A percentile compares a stretch with the other conserved stretches of the same genome.
phyloP scores from a whole-genome alignment of 495 filamentous ascomycete species.

The Aspergillus bridgeri region DNA sequence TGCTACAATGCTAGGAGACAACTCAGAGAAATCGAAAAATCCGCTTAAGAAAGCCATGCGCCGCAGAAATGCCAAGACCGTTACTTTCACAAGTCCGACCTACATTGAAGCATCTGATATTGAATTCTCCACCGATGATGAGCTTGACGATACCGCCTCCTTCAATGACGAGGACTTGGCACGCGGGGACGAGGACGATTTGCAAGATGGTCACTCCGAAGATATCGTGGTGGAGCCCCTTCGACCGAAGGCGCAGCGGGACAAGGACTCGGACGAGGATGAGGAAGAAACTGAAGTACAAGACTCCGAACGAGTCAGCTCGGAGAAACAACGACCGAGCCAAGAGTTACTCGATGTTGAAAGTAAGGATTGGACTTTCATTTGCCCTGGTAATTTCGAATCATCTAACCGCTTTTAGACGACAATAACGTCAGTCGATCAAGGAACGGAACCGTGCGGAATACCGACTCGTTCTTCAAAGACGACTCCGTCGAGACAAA shows the following conservation, averaged over 20 bases:
- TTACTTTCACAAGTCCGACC: slow-evolving; percentile 81
- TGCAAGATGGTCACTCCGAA: slow-evolving; percentile 32
- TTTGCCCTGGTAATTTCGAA: background rate
- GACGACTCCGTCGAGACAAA: slow-evolving; percentile 92
- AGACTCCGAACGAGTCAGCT: slow-evolving; percentile 28
- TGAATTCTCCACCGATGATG: slow-evolving; percentile 88
- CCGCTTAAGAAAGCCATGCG: slow-evolving; percentile 87
- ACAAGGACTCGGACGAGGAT: slow-evolving; percentile 31
- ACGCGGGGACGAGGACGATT: slow-evolving; percentile 41
- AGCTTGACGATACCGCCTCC: slow-evolving; percentile 54
- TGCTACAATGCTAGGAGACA: slow-evolving; percentile 90
- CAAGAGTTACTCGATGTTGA: slow-evolving; percentile 62
- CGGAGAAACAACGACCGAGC: slow-evolving; percentile 50
- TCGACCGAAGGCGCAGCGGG: slow-evolving; percentile 37
- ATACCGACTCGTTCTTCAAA: slow-evolving; percentile 95
- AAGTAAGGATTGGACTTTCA: slow-evolving; percentile 22
- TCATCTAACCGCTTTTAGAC: slow-evolving; percentile 18
- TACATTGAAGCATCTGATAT: slow-evolving; percentile 89
- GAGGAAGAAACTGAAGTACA: slow-evolving; percentile 27
- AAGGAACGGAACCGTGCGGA: slow-evolving; percentile 78
- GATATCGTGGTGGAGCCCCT: slow-evolving; percentile 48
- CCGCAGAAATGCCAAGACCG: slow-evolving; percentile 81
- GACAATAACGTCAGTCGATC: slow-evolving; percentile 64
- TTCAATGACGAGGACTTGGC: slow-evolving; percentile 51
- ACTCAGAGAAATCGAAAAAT: slow-evolving; percentile 83